These are phyloP conservation scores for Cladobotryum protrusum DNA, from an alignment of 2,329 filamentous ascomycete genomes.

Conservation along the genomic window DNA sequence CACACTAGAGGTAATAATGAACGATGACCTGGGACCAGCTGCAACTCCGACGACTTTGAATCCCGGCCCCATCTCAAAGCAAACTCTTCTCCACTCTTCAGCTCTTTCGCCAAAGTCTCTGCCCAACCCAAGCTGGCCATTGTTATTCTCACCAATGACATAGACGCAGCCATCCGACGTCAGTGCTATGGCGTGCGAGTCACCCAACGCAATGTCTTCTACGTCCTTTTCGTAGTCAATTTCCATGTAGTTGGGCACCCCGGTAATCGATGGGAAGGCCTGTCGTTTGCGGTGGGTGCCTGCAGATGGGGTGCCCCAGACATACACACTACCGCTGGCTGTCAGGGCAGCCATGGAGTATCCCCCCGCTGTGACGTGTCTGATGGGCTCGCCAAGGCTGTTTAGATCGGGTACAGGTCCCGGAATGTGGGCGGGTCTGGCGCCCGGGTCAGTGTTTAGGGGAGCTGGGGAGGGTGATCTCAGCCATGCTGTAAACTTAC, in stretches of 20 bases:
- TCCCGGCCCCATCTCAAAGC: conserved; percentile 21
- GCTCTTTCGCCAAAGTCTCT: conserved; percentile 11
- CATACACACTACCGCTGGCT: conserved; percentile 50
- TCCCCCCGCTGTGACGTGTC: conserved; percentile 49
- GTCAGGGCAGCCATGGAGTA: conserved; percentile 55
- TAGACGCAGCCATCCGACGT: conserved; percentile 45
- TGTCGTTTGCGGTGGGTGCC: conserved; percentile 24
- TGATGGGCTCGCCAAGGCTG: conserved; percentile 46
- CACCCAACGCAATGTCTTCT: conserved; percentile 51
- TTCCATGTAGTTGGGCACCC: conserved; percentile 38
- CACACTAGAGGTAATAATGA: conserved; percentile 35
- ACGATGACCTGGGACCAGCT: conserved; percentile 45
- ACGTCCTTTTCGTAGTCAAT: conserved; percentile 46
- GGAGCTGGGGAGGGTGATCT: no score
- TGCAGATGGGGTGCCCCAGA: conserved; percentile 45
- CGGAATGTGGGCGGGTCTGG: conserved; percentile 41
- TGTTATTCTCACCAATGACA: conserved; percentile 49
- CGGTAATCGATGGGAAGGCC: conserved; percentile 25
- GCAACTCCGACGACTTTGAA: conserved; percentile 35
- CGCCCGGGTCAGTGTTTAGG: no score
- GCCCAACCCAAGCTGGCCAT: conserved; percentile 53
- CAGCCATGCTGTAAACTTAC: conserved; percentile 20
- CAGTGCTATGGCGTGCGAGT: conserved; percentile 52
- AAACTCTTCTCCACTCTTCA: conserved; percentile 32
- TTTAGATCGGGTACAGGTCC: conserved; percentile 41